phyloP scores from a whole-genome alignment of 2,329 filamentous ascomycete genomes.

The Phoma sp. region DNA sequence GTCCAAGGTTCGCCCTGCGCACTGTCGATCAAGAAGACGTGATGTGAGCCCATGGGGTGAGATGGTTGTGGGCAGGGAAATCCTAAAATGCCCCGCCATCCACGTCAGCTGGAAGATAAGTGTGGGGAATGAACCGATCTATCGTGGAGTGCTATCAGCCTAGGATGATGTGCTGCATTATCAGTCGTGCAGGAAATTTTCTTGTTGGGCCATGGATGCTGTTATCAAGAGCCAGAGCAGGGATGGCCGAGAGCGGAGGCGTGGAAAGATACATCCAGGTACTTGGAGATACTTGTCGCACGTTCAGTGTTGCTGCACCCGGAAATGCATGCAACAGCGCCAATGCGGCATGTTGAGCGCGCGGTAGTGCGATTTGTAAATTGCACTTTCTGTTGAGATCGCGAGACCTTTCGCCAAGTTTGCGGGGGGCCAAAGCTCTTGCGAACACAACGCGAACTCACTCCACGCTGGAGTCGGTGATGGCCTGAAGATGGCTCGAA shows the following conservation, averaged over 20 bases:
- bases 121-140: constrained; percentile 1
- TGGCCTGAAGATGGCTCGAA: constrained; percentile 12
- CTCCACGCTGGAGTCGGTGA: background rate
- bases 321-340: constrained; percentile 10
- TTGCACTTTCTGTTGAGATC: constrained; percentile 32
- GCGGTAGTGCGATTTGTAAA: background rate
- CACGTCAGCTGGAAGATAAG: background rate
- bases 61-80: background rate
- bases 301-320: constrained; percentile 9
- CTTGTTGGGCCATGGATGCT: background rate
- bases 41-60: constrained; percentile 15
- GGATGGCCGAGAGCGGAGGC: constrained; percentile 4
- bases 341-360: background rate
- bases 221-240: constrained; percentile 1
- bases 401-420: background rate
- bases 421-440: background rate
- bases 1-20: constrained; percentile 4
- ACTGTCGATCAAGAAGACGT: constrained; percentile 11
- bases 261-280: constrained; percentile 6
- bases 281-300: constrained; percentile 4
- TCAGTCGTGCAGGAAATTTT: background rate
- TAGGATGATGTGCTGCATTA: constrained; percentile 1
- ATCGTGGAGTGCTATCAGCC: background rate
- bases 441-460: background rate
- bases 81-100: constrained; percentile 5